Conservation (phyloP, 768 basidiomycete species). For the Suillus decipiens region DNA sequence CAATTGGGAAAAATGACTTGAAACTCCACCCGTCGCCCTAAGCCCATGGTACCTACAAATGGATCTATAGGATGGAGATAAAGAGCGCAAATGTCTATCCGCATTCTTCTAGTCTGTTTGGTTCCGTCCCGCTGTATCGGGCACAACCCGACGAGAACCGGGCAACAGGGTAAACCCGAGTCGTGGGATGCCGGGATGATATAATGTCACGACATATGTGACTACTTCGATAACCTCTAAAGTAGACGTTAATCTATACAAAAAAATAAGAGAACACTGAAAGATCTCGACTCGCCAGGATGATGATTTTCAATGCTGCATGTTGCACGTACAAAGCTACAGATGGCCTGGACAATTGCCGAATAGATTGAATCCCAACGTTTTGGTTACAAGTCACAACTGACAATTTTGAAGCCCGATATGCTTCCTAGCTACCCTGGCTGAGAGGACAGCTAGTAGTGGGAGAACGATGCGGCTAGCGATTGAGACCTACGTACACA, state of each 20-base stretch:
- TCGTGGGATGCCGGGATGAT: not conserved
- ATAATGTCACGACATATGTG: not conserved
- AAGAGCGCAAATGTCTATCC: not conserved
- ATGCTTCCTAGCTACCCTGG: not conserved
- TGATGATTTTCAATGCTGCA: not conserved
- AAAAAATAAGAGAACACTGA: not conserved
- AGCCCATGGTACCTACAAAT: not conserved
- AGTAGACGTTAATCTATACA: not conserved
- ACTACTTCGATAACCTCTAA: not conserved
- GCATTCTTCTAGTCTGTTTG: not conserved
- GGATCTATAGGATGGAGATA: not conserved
- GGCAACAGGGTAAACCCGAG: not conserved
- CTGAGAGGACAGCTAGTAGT: not conserved
- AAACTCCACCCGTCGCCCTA: not conserved
- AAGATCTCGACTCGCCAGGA: not conserved
- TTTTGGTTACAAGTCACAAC: not conserved
- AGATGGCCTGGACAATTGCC: not conserved
- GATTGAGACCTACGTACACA: not conserved
- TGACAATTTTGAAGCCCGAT: conserved; percentile 1
- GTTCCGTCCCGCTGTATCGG: conserved; percentile 2
- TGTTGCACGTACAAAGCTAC: not conserved
- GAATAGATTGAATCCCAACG: not conserved
- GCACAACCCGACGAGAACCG: conserved; percentile 1
- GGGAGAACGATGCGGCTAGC: not conserved
- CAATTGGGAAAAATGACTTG: not conserved